Base-by-base conservation (phyloP, 1,139 yeast genomes). In the Scheffersomyces stambukii region DNA sequence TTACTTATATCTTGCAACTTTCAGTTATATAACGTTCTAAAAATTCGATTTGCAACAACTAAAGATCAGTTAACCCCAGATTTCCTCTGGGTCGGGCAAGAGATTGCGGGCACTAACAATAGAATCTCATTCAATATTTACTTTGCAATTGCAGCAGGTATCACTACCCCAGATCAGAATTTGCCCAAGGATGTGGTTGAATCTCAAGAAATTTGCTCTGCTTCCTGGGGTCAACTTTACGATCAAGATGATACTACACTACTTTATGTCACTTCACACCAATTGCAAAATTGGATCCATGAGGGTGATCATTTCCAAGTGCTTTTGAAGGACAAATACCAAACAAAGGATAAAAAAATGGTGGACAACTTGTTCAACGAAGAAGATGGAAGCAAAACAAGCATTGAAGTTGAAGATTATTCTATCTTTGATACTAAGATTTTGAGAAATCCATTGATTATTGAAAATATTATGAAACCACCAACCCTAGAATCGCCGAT, bases 221-320 rank as follows among this genome's bases (percentile, higher is more conserved):
- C 64, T 7, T 60, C 69, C 4, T 60, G 66, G 64, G 64, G 58
- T 3, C 69, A 63, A 39, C 32, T 60, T 3, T 42, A 45, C 25
- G 57, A 48, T 13, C 36, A 17, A 2, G 60, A 57, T 27, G 52
- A 48, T 13, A 32, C 38, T 18, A 36, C 48, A 1, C 41, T 64
- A 18, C 19, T 61, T 3, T 63, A 55, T 33, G 46, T 57, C 6
- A 60, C 69, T 0, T 40, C 57, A 4, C 60, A 60, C 37, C 70
- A 64, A 35, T 41, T 61, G 13, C 62, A 63, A 27, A 59, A 58
- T 31, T 52, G 52, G 50, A 31, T 43, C 11, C 35, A 38, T 18
- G 35, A 40, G 8, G 47, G 27, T 1, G 13, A 31, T 8, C 20
- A 28, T 21, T 52, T 52, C 31, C 33, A 35, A 14, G 21, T 29